phyloP scores from a whole-genome alignment of 2,329 filamentous ascomycete genomes.

The Atkinsonella hypoxylon region DNA sequence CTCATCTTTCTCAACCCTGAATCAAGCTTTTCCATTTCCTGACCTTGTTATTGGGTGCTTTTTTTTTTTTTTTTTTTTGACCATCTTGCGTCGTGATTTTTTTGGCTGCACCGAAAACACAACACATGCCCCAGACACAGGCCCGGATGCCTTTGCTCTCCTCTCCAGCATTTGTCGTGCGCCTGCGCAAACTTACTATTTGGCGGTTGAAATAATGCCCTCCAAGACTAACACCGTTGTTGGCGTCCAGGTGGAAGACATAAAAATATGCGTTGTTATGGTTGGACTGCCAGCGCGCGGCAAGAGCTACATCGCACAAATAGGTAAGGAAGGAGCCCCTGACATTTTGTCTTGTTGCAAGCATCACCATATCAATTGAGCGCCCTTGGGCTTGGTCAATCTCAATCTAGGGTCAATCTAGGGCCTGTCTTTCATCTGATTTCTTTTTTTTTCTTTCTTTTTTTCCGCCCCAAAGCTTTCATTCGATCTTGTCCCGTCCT shows the following conservation, averaged over 20 bases:
- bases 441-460: background rate
- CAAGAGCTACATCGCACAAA: conserved; percentile 95
- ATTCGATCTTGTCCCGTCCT: background rate
- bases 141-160: conserved; percentile 4
- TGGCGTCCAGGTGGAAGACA: conserved; percentile 84
- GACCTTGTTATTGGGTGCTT: background rate
- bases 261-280: conserved; percentile 97
- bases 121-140: background rate
- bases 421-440: background rate
- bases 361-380: no score
- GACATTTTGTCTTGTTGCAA: background rate
- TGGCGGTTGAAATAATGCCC: conserved; percentile 25
- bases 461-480: no score
- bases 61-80: no score
- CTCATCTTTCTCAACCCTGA: background rate
- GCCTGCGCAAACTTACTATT: conserved; percentile 7
- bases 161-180: conserved; percentile 7
- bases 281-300: conserved; percentile 90
- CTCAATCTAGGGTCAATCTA: no score
- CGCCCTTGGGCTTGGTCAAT: no score
- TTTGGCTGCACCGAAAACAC: background rate
- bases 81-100: background rate
- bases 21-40: background rate
- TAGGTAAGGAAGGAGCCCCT: conserved; percentile 47
- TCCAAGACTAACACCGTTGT: conserved; percentile 46